Evolutionary conservation across 306 rosid genomes (phyloP), one percentile per base, ranked within the genome.

Genomic region (Quercus dentata): DNA sequence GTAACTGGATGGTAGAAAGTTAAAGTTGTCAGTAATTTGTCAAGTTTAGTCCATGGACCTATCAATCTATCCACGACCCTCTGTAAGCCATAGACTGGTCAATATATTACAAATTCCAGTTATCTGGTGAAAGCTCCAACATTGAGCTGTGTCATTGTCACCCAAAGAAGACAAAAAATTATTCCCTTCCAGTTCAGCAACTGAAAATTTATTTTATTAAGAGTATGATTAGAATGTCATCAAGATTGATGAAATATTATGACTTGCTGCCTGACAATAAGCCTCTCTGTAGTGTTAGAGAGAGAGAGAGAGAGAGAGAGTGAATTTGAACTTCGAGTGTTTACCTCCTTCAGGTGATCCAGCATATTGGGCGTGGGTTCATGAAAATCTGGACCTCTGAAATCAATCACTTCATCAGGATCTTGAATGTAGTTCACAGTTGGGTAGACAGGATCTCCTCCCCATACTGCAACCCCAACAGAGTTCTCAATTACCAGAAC

Each of bases 361-460:
- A 91, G 83, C 97, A 91, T 91, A 81, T 88, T 86, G 59, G 99
- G 99, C 21, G 96, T 93, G 23, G 98, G 99, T 85, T 95, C 97
- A 85, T 93, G 97, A 84, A 92, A 95, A 85, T 93, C 91, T 54
- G 99, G 70, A 18, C 98, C 99, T 84, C 99, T 88, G 82, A 86
- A 91, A 87, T 95, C 98, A 78, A 89, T 88, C 77, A 90, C 85
- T 86, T 76, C 91, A 82, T 95, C 67, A 59, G 98, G 99, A 82
- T 95, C 99, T 89, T 93, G 98, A 84, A 95, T 93, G 81, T 93
- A 93, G 86, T 95, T 95, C 74, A 95, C 86, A 27, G 99, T 95
- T 51, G 99, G 99, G 81, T 95, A 95, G 78, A 95, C 98, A 28
- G 98, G 99, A 91, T 95, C 99, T 56, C 99, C 99, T 46, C 97